Conservation (phyloP, 2,329 filamentous ascomycete species). For the Cyclaneusma minus region DNA sequence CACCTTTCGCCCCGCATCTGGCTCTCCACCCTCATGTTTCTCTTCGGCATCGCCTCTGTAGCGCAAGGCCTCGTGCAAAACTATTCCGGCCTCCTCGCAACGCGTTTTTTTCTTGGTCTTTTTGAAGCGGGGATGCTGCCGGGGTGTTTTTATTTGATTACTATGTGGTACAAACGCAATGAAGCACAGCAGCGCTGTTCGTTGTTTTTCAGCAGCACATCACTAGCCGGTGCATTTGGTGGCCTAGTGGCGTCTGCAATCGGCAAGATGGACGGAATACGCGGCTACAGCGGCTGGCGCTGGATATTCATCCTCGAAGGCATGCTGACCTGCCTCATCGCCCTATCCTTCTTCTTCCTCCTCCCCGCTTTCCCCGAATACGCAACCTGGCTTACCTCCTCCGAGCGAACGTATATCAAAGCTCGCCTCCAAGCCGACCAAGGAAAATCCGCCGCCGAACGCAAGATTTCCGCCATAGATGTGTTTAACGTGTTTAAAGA, state of each 20-base stretch:
- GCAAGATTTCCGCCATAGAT: conserved; percentile 41
- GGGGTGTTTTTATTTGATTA: conserved; percentile 58
- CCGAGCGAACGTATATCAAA: conserved; percentile 52
- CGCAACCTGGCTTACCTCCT: conserved; percentile 54
- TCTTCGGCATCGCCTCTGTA: conserved; percentile 22
- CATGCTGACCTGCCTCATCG: conserved; percentile 42
- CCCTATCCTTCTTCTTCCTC: conserved; percentile 49
- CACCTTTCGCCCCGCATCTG: conserved; percentile 49
- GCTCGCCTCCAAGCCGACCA: conserved; percentile 53
- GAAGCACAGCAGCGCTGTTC: conserved; percentile 87
- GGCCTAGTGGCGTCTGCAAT: conserved; percentile 76
- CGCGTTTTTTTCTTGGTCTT: conserved; percentile 72
- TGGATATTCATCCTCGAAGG: conserved; percentile 79
- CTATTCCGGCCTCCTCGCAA: conserved; percentile 62
- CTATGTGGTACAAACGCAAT: conserved; percentile 78
- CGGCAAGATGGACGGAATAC: conserved; percentile 65
- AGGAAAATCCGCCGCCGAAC: conserved; percentile 48
- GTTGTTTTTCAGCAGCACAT: conserved; percentile 82
- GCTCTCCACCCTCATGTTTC: conserved; percentile 70
- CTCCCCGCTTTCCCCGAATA: conserved; percentile 65
- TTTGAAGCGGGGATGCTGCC: conserved; percentile 67
- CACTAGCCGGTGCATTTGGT: conserved; percentile 69
- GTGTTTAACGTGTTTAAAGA: conserved; percentile 53
- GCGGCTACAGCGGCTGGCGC: conserved; percentile 58
- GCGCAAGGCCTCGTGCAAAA: conserved; percentile 29